Conservation (phyloP, 1,284 basidiomycete genomes). For the Athelia sp. region DNA sequence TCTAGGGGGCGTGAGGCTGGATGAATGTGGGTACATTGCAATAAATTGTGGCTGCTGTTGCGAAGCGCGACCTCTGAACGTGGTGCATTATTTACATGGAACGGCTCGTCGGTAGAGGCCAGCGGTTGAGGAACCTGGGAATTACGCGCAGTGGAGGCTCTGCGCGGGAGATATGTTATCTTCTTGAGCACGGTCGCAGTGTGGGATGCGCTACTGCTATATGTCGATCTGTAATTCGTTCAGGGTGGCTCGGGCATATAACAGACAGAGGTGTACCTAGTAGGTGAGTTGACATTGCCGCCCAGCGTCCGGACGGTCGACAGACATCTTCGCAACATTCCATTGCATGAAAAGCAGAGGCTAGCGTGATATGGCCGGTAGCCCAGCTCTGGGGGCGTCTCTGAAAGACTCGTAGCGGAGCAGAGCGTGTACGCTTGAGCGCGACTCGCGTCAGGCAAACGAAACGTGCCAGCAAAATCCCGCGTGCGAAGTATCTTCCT, state of each 20-base stretch:
- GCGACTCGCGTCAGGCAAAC: no score
- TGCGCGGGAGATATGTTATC: no score
- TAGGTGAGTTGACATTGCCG: slow-evolving; percentile 19
- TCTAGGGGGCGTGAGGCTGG: neutral
- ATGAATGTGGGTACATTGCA: neutral
- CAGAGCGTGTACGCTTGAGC: no score
- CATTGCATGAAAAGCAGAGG: slow-evolving; percentile 33
- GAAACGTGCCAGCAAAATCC: neutral
- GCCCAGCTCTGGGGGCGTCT: no score
- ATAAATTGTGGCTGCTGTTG: neutral
- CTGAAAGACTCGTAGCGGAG: no score
- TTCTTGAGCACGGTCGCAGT: no score
- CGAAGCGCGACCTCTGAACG: no score
- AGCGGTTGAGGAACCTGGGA: no score
- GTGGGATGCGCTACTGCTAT: neutral
- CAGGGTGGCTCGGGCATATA: neutral
- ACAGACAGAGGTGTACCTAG: neutral
- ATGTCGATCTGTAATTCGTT: neutral
- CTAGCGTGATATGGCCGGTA: neutral
- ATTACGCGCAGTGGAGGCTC: no score
- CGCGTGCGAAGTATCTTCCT: neutral
- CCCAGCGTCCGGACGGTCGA: slow-evolving; percentile 32
- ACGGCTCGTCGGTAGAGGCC: no score
- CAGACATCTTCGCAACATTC: slow-evolving; percentile 49
- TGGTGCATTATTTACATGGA: no score